Percentiles rank a stretch among this genome's conserved stretches.
Conservation (phyloP, 1,284 basidiomycete genomes). For the Abortiporus biennis region DNA sequence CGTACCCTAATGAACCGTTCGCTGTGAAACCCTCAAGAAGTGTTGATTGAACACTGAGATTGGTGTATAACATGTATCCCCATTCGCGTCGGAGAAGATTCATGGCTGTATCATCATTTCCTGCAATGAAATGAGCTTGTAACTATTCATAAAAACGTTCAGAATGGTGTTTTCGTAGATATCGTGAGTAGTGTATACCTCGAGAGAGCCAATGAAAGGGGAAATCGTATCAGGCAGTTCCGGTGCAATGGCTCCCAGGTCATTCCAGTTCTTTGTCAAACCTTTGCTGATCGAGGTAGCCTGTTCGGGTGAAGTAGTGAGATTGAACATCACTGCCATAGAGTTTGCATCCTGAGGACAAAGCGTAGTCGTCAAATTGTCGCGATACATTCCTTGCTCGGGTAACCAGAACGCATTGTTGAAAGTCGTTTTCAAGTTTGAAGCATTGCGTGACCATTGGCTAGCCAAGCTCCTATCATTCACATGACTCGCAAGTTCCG, state of each 20-base stretch:
- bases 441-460: slow-evolving; percentile 35
- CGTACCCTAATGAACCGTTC: slow-evolving; percentile 42
- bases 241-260: slow-evolving; percentile 40
- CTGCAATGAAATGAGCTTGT: slow-evolving; percentile 45
- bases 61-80: slow-evolving; percentile 51
- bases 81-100: slow-evolving; percentile 42
- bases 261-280: slow-evolving; percentile 41
- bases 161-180: not conserved
- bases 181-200: slow-evolving; percentile 25
- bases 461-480: slow-evolving; percentile 28
- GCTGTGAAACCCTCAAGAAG: slow-evolving; percentile 45
- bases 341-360: slow-evolving; percentile 48
- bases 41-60: slow-evolving; percentile 43
- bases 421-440: slow-evolving; percentile 33
- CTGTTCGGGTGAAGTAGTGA: slow-evolving; percentile 35
- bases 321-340: slow-evolving; percentile 42
- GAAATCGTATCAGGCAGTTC: slow-evolving; percentile 47
- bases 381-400: slow-evolving; percentile 36
- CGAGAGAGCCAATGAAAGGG: slow-evolving; percentile 45
- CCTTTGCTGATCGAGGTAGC: slow-evolving; percentile 36
- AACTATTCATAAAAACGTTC: slow-evolving; percentile 24
- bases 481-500: slow-evolving; percentile 38
- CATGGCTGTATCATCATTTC: slow-evolving; percentile 39
- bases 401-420: slow-evolving; percentile 41
- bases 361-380: slow-evolving; percentile 37